phyloP scores from a whole-genome alignment of 495 filamentous ascomycete genomes.

The Lasiosphaeria hispida region DNA sequence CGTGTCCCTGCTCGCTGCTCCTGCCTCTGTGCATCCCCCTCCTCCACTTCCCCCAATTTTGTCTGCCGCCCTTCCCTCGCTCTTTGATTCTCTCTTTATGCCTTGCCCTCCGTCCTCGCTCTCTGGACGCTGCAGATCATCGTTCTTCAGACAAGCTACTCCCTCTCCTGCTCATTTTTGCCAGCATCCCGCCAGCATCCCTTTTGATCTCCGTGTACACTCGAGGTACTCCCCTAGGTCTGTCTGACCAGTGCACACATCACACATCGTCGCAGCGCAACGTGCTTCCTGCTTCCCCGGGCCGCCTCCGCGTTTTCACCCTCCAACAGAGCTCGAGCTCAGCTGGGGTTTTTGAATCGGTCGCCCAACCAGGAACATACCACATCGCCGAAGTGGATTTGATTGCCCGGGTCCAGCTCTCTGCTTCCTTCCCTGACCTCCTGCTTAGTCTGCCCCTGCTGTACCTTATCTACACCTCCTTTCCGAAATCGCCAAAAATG shows the following conservation, averaged over 20 bases:
- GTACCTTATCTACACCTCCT: conserved; percentile 14
- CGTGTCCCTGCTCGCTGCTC: not conserved
- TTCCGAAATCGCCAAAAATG: conserved; percentile 22
- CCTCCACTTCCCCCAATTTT: conserved; percentile 5
- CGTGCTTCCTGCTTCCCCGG: too few species aligned
- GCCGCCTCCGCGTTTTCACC: not conserved
- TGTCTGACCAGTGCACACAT: not conserved
- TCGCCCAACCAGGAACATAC: conserved; percentile 1
- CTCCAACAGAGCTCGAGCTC: not conserved
- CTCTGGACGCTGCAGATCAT: conserved; percentile 12
- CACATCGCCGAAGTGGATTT: not conserved
- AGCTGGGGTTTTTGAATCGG: conserved; percentile 1
- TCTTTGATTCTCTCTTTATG: not conserved
- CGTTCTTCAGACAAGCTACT: conserved; percentile 17
- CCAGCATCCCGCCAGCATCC: conserved; percentile 1
- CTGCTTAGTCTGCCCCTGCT: not conserved
- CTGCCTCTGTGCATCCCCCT: not conserved
- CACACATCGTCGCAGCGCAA: too few species aligned
- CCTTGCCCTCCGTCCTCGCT: not conserved
- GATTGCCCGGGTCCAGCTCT: not conserved
- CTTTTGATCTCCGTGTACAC: conserved; percentile 6
- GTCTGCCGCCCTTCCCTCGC: not conserved
- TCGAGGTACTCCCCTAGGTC: not conserved
- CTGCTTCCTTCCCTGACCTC: not conserved
- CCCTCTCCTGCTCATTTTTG: conserved; percentile 14